Conservation (phyloP, 2,329 filamentous ascomycete species). For the Fusarium citri region DNA sequence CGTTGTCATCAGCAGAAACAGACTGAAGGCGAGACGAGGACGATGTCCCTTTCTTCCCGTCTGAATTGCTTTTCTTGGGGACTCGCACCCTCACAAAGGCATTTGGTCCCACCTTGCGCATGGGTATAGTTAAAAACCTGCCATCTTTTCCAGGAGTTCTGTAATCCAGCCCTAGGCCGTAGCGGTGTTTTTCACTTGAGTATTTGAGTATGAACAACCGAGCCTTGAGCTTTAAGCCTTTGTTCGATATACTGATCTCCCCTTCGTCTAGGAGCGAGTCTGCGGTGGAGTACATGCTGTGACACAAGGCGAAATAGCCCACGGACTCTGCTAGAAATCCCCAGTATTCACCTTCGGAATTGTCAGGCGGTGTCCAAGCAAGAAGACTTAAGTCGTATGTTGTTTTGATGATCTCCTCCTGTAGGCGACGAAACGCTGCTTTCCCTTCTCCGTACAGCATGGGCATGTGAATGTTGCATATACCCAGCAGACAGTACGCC, state of each 20-base stretch:
- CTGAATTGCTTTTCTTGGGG: rapidly evolving
- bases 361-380: neutral
- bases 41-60: neutral
- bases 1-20: neutral
- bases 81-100: neutral
- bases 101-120: neutral
- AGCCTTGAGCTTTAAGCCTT: neutral
- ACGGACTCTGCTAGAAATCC: neutral
- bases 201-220: neutral
- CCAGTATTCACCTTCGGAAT: neutral
- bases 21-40: neutral
- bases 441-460: constrained; percentile 17
- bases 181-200: neutral
- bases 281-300: neutral
- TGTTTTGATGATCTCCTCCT: constrained; percentile 22
- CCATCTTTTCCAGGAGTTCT: neutral
- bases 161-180: neutral
- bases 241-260: neutral
- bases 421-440: constrained; percentile 8
- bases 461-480: constrained; percentile 23
- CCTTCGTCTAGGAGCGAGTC: neutral
- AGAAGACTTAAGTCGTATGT: neutral
- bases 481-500: constrained; percentile 16
- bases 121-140: neutral
- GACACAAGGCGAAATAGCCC: neutral